Conservation (phyloP, 331 rosid genomes). For the Arachis monticola region DNA sequence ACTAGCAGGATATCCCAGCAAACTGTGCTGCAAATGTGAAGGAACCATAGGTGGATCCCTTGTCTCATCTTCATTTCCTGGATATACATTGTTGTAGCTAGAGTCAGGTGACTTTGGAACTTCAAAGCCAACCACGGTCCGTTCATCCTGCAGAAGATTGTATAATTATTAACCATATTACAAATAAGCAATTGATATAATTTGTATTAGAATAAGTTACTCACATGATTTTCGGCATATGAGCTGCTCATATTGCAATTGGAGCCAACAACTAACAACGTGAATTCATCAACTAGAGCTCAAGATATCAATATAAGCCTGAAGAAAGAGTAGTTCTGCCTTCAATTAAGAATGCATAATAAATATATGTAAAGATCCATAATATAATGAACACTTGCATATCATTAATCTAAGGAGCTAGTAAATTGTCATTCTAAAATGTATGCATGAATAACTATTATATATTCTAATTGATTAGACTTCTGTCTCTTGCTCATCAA, state of each 20-base stretch:
- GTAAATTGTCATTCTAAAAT: neutral
- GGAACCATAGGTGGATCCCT: conserved; percentile 89
- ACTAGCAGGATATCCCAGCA: conserved; percentile 63
- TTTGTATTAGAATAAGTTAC: conserved; percentile 42
- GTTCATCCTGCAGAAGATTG: conserved; percentile 66
- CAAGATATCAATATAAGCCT: conserved; percentile 50
- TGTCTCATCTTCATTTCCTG: conserved; percentile 76
- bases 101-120: conserved; percentile 88
- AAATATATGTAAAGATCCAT: conserved; percentile 5
- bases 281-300: conserved; percentile 56
- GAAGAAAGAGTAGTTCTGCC: conserved; percentile 42
- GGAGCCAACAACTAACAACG: conserved; percentile 39
- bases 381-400: neutral
- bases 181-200: conserved; percentile 33
- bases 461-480: neutral
- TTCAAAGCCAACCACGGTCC: conserved; percentile 84
- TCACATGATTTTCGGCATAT: conserved; percentile 62
- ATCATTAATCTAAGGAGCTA: conserved; percentile 15
- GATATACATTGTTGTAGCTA: conserved; percentile 69
- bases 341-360: conserved; percentile 34
- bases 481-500: neutral
- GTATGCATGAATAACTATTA: neutral
- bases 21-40: conserved; percentile 76
- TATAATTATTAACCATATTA: conserved; percentile 38
- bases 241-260: conserved; percentile 72